phyloP scores from a whole-genome alignment of 306 rosid genomes.

The Vigna radiata region DNA sequence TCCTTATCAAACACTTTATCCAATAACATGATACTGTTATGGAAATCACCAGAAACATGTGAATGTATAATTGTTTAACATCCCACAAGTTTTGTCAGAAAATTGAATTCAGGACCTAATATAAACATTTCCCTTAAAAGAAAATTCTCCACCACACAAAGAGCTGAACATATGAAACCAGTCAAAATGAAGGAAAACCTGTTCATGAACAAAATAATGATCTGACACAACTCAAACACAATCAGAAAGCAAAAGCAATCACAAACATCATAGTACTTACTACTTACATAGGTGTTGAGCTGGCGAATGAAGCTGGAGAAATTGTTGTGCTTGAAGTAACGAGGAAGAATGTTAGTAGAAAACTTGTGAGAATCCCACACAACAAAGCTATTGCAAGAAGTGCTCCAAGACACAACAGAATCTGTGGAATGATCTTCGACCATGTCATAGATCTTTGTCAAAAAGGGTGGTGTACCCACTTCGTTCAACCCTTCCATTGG shows the following conservation, averaged over 20 bases:
- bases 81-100: no score
- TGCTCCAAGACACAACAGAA: neutral
- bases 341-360: neutral
- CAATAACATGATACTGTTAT: no score
- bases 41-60: no score
- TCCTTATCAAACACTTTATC: no score
- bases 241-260: no score
- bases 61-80: no score
- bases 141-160: no score
- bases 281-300: constrained; percentile 21
- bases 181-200: no score
- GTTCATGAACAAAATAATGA: no score
- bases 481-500: constrained; percentile 27
- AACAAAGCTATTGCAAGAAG: neutral
- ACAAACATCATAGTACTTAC: neutral
- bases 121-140: no score
- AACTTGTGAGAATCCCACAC: constrained; percentile 19
- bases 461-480: neutral
- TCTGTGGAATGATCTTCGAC: constrained; percentile 9
- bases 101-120: no score
- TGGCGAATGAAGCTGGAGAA: constrained; percentile 26
- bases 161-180: no score
- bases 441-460: constrained; percentile 12
- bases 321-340: constrained; percentile 16
- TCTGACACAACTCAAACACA: neutral